Conservation (phyloP, 805 yeast genomes). For the Lipomyces orientalis region DNA sequence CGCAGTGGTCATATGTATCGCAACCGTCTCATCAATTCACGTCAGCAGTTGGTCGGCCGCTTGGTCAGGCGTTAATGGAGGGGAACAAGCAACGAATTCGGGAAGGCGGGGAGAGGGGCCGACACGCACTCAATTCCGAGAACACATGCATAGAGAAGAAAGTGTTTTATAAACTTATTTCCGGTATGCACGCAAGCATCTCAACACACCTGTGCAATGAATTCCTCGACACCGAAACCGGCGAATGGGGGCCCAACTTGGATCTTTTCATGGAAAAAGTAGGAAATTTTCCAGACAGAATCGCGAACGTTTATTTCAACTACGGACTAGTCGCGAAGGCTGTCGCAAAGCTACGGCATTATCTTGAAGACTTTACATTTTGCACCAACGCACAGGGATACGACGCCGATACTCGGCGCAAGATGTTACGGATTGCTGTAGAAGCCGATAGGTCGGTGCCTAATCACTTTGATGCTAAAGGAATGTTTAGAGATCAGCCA, state of each 20-base stretch:
- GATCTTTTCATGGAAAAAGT: constrained; percentile 85
- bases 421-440: constrained; percentile 51
- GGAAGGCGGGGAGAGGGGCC: constrained; percentile 42
- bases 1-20: neutral
- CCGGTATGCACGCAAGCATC: constrained; percentile 95
- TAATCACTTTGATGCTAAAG: constrained; percentile 53
- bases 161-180: constrained; percentile 80
- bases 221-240: constrained; percentile 70
- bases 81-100: constrained; percentile 39
- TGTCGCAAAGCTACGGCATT: constrained; percentile 66
- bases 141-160: constrained; percentile 83
- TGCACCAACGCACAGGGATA: constrained; percentile 48
- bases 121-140: constrained; percentile 48
- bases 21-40: neutral
- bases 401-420: constrained; percentile 54
- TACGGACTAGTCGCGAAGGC: constrained; percentile 87
- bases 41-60: constrained; percentile 23
- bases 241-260: constrained; percentile 83
- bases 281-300: constrained; percentile 86
- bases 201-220: constrained; percentile 92
- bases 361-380: constrained; percentile 58
- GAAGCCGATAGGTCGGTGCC: constrained; percentile 42
- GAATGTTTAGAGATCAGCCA: constrained; percentile 53
- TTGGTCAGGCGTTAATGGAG: constrained; percentile 37
- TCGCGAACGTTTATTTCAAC: constrained; percentile 88